Percentiles rank a stretch among this genome's conserved stretches.
phyloP scores from a whole-genome alignment of 1,284 basidiomycete species.

The Boletus smithii region DNA sequence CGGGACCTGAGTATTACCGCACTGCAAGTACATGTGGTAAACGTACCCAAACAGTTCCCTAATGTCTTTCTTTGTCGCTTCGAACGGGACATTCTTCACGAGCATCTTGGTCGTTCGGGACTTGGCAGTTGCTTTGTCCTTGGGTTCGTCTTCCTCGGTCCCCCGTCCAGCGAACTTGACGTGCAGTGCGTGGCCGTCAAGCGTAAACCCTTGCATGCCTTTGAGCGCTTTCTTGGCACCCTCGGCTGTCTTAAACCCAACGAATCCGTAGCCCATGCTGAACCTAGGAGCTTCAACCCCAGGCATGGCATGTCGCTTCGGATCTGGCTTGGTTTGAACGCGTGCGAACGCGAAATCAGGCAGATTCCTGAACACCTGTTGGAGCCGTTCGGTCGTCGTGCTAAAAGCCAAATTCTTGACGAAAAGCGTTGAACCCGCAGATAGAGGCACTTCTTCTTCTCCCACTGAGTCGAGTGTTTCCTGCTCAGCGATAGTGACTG shows the following conservation, averaged over 20 bases:
- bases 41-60: slow-evolving; percentile 82
- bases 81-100: slow-evolving; percentile 97
- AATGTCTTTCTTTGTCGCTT: slow-evolving; percentile 91
- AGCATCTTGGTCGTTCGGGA: slow-evolving; percentile 84
- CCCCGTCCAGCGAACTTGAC: slow-evolving; percentile 90
- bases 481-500: slow-evolving; percentile 46
- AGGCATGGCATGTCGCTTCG: slow-evolving; percentile 55
- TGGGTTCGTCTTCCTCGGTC: slow-evolving; percentile 56
- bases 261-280: slow-evolving; percentile 96
- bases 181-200: slow-evolving; percentile 85
- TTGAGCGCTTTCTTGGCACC: slow-evolving; percentile 76
- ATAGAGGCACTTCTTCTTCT: slow-evolving; percentile 49
- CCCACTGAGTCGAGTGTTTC: slow-evolving; percentile 30
- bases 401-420: slow-evolving; percentile 93
- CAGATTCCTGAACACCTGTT: slow-evolving; percentile 70
- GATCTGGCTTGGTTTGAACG: slow-evolving; percentile 88
- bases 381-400: slow-evolving; percentile 78
- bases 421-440: slow-evolving; percentile 83
- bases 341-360: slow-evolving; percentile 86
- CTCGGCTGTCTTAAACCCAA: slow-evolving; percentile 81
- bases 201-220: slow-evolving; percentile 76
- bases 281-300: slow-evolving; percentile 49
- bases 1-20: neutral
- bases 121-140: slow-evolving; percentile 41
- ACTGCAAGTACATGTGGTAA: neutral